Evolutionary conservation across 441 rosid species (phyloP), one percentile per base, ranked within the genome.

Genomic region (Gossypium trilobum): DNA sequence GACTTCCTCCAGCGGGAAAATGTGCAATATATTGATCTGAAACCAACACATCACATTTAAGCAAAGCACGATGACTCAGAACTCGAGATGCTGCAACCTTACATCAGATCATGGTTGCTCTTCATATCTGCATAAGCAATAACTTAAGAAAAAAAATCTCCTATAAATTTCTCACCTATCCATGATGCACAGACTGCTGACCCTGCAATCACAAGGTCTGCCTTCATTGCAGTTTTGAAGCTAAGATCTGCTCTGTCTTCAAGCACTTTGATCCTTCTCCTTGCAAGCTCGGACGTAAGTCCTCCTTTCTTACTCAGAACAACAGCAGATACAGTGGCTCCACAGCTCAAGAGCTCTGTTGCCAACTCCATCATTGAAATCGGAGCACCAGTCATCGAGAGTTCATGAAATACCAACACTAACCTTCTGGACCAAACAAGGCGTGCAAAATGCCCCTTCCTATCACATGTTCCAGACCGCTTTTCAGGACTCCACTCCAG

Each of bases 361-460:
- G 97, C 97, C 82, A 94, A 79, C 82, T 94, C 99, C 91, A 94
- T 84, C 97, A 94, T 92, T 56, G 99, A 92, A 67, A 90, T 86
- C 19, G 99, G 99, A 73, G 99, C 99, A 36, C 99, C 99, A 0
- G 99, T 94, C 97, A 94, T 89, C 16, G 99, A 94, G 10, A 94
- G 89, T 76, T 94, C 99, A 74, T 94, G 99, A 77, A 94, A 94
- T 77, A 92, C 76, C 78, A 94, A 77, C 39, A 94, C 85, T 76
- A 94, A 92, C 72, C 89, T 90, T 83, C 97, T 89, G 7, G 99
- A 94, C 97, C 99, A 92, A 73, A 92, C 97, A 83, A 94, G 94
- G 63, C 93, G 89, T 52, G 95, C 88, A 81, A 94, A 94, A 55
- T 87, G 84, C 59, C 91, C 91, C 80, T 89, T 92, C 83, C 99